phyloP scores from a whole-genome alignment of 768 basidiomycete species.

The Lactarius akahatsu region DNA sequence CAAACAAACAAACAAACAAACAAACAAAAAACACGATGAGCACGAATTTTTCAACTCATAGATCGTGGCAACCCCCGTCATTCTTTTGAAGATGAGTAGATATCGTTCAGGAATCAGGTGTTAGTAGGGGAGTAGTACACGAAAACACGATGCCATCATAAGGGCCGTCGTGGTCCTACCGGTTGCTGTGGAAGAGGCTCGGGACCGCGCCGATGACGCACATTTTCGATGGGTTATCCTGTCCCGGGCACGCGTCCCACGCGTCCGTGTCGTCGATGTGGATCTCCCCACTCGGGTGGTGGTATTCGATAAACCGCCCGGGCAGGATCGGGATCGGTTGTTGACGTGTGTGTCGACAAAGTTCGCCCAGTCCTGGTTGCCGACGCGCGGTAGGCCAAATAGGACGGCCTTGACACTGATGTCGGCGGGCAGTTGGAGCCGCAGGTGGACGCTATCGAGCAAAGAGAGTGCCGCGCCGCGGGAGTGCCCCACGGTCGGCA shows the following conservation, averaged over 20 bases:
- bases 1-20: no score
- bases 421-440: slow-evolving; percentile 31
- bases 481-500: slow-evolving; percentile 43
- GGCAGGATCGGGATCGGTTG: slow-evolving; percentile 56
- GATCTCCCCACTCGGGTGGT: slow-evolving; percentile 52
- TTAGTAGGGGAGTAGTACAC: background rate
- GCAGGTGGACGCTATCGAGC: slow-evolving; percentile 34
- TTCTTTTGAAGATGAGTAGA: no score
- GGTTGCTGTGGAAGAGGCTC: background rate
- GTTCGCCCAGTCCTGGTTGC: slow-evolving; percentile 39
- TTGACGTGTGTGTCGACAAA: slow-evolving; percentile 33
- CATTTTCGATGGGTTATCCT: slow-evolving; percentile 1
- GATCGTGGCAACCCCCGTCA: no score
- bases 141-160: slow-evolving; percentile 4
- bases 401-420: slow-evolving; percentile 43
- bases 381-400: slow-evolving; percentile 50
- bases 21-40: no score
- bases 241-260: slow-evolving; percentile 44
- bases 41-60: no score
- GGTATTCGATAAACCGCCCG: slow-evolving; percentile 48
- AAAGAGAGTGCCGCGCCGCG: slow-evolving; percentile 35
- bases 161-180: background rate
- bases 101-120: background rate
- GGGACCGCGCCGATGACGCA: slow-evolving; percentile 12
- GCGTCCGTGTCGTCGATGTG: slow-evolving; percentile 46